These are phyloP conservation scores for Iris macrosiphon DNA, from an alignment of 106 monocot species.

Conservation along the genomic window DNA sequence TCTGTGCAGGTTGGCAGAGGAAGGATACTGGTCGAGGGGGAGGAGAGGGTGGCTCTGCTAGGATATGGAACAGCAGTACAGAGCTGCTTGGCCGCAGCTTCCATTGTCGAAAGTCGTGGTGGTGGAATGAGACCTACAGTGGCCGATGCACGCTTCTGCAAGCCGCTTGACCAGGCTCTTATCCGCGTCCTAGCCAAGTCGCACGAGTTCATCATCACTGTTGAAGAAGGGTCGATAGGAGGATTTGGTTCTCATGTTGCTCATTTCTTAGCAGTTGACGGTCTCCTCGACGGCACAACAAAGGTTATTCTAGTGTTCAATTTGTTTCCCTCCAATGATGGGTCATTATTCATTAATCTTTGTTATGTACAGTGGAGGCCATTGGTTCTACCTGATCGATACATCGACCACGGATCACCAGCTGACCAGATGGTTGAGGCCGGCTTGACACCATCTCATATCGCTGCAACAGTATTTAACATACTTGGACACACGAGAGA, in stretches of 20 bases:
- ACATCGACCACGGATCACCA: slow-evolving; percentile 91
- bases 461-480: slow-evolving; percentile 92
- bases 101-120: slow-evolving; percentile 36
- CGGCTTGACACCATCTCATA: slow-evolving; percentile 73
- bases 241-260: slow-evolving; percentile 94
- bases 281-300: slow-evolving; percentile 67
- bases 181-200: slow-evolving; percentile 64
- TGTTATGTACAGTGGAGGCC: slow-evolving; percentile 98
- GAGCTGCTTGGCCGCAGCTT: slow-evolving; percentile 73
- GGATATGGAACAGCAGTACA: slow-evolving; percentile 94
- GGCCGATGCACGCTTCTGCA: slow-evolving; percentile 92
- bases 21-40: slow-evolving; percentile 66
- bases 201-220: slow-evolving; percentile 77
- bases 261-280: slow-evolving; percentile 88
- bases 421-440: slow-evolving; percentile 75
- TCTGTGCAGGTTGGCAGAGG: slow-evolving; percentile 91
- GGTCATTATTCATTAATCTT: neutral
- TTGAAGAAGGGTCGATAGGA: slow-evolving; percentile 90
- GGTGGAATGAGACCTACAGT: slow-evolving; percentile 71
- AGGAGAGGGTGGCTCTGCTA: slow-evolving; percentile 71
- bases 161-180: slow-evolving; percentile 71
- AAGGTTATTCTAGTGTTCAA: slow-evolving; percentile 51
- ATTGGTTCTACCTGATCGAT: slow-evolving; percentile 82
- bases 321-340: neutral
- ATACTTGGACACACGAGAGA: slow-evolving; percentile 77